A percentile compares a stretch with the other conserved stretches of the same genome.
These are phyloP conservation scores for Dichomitus squalens DNA, from an alignment of 1,284 basidiomycete genomes.

Conservation along the genomic window DNA sequence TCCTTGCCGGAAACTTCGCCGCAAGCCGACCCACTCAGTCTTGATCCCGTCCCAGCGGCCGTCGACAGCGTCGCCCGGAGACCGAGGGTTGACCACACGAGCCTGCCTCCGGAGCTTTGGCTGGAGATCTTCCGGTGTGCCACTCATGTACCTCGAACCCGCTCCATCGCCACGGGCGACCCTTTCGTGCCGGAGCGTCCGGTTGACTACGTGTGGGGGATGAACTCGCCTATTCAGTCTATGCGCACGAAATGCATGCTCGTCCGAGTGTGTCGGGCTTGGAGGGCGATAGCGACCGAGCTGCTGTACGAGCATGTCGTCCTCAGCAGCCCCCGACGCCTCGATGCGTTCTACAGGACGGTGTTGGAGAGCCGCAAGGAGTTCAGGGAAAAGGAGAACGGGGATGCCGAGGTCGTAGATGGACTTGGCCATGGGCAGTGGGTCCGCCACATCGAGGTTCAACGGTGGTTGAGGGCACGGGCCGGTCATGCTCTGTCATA, in stretches of 20 bases:
- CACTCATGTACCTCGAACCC: slow-evolving; percentile 43
- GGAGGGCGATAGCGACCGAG: slow-evolving; percentile 46
- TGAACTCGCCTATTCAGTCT: slow-evolving; percentile 36
- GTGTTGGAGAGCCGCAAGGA: slow-evolving; percentile 20
- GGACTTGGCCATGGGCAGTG: slow-evolving; percentile 24
- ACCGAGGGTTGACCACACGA: slow-evolving; percentile 19
- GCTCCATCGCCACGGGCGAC: slow-evolving; percentile 26
- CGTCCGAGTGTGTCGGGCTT: slow-evolving; percentile 50
- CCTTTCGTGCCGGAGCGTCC: slow-evolving; percentile 27
- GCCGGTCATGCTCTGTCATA: slow-evolving; percentile 17
- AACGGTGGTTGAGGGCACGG: slow-evolving; percentile 21
- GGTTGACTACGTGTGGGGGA: slow-evolving; percentile 31
- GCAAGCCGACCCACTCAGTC: background rate
- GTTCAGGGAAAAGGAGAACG: background rate
- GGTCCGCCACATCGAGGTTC: slow-evolving; percentile 30
- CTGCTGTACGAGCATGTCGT: slow-evolving; percentile 50
- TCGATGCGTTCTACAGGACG: slow-evolving; percentile 22
- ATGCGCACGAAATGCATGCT: slow-evolving; percentile 50
- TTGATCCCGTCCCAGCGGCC: background rate
- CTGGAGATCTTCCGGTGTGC: slow-evolving; percentile 59
- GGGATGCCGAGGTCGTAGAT: background rate
- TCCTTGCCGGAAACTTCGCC: background rate
- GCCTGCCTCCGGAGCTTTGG: slow-evolving; percentile 55
- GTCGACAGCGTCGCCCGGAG: background rate
- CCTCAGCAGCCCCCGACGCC: slow-evolving; percentile 23